A percentile compares a stretch with the other conserved stretches of the same genome.
Evolutionary conservation across 2,329 filamentous ascomycete genomes (phyloP).

Genomic region (Botryotinia globosa): DNA sequence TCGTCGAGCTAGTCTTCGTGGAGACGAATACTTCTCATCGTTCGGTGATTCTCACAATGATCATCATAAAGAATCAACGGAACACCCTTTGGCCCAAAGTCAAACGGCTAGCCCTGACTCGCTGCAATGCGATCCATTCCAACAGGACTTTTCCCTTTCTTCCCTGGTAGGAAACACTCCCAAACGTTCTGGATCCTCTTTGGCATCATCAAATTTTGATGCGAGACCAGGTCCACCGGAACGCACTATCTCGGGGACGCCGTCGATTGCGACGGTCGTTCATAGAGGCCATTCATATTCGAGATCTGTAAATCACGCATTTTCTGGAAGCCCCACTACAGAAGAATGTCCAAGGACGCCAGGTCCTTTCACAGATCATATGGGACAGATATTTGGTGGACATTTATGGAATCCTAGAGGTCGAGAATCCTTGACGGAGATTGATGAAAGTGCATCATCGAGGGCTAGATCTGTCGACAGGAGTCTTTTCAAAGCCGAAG

Average conservation of each 20-base stretch:
- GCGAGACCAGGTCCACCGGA: constrained; percentile 40
- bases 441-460: constrained; percentile 47
- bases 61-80: constrained; percentile 45
- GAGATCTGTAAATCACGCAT: constrained; percentile 39
- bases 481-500: constrained; percentile 54
- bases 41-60: constrained; percentile 39
- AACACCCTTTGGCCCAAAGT: constrained; percentile 65
- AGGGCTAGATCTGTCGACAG: constrained; percentile 64
- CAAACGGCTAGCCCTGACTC: constrained; percentile 11
- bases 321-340: constrained; percentile 15
- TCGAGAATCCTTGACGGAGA: constrained; percentile 31
- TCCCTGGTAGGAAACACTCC: constrained; percentile 11
- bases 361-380: constrained; percentile 34
- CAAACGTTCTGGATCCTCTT: constrained; percentile 25
- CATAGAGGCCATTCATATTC: constrained; percentile 36
- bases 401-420: constrained; percentile 30
- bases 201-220: constrained; percentile 41
- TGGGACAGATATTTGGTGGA: constrained; percentile 32
- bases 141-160: constrained; percentile 9
- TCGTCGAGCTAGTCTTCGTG: constrained; percentile 55
- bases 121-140: constrained; percentile 1
- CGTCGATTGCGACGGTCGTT: constrained; percentile 37
- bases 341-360: constrained; percentile 26
- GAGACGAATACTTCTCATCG: constrained; percentile 56
- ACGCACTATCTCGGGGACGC: constrained; percentile 36